Base-by-base conservation (phyloP, 2,329 filamentous ascomycete genomes). In the Aspergillus arachidicola region DNA sequence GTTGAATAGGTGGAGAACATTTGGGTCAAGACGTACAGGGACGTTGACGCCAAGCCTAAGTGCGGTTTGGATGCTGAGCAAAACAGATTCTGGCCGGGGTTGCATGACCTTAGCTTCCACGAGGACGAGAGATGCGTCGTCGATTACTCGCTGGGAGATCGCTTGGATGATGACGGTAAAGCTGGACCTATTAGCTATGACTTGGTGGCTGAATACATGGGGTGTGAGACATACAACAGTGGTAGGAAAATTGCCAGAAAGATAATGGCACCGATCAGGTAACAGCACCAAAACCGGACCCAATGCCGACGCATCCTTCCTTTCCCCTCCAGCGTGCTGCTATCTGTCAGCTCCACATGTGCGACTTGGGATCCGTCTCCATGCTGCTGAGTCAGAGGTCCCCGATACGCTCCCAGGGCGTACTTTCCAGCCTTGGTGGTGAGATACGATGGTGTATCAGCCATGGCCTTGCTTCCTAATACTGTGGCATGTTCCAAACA, bases 81-180 rank as follows among this genome's bases (percentile, higher is more conserved):
- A 57, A 19, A 70, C 65, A 12, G 68, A 67, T 10, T 71, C 66
- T 3, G 68, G 61, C 16, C 65, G 65, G 19, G 70, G 70, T 11
- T 67, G 54, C 55, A 66, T 58, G 11, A 72, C 64, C 11, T 61
- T 36, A 11, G 66, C 68, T 19, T 67, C 64, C 45, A 68, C 60
- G 12, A 85, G 70, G 1, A 80, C 77, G 12, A 85, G 70, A 7
- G 73, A 66, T 30, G 82, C 79, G 23, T 76, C 67, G 32, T 80
- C 75, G 60, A 85, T 76, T 23, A 84, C 80, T 32, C 72, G 68
- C 64, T 83, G 81, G 1, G 82, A 78, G 36, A 84, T 78, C n/a
- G 77, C 78, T 1, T 82, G 83, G 32, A 84, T 75, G 9, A 81
- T 79, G 21, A 83, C 75, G 23, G 77, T 72, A 72, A 84, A 84